phyloP scores from a whole-genome alignment of 495 filamentous ascomycete genomes.

The Penicillium canescens region DNA sequence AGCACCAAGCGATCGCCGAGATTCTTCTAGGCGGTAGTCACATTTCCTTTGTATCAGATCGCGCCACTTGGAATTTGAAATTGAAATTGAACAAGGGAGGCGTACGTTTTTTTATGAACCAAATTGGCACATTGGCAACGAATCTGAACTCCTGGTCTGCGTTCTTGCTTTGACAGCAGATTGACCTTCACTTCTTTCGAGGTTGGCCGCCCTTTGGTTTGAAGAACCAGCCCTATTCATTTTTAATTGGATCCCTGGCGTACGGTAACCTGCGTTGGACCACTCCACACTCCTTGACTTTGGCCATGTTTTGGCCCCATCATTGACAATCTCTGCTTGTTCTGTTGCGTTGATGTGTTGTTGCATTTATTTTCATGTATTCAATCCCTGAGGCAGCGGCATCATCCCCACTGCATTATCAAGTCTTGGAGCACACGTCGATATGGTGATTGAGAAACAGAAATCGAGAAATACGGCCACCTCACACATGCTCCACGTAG shows the following conservation, averaged over 20 bases:
- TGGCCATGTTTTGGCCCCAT: not conserved
- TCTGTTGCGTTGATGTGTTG: conserved; percentile 11
- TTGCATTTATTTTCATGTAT: conserved; percentile 15
- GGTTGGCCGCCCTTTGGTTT: conserved; percentile 46
- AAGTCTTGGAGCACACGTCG: conserved; percentile 1
- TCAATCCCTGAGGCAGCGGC: conserved; percentile 18
- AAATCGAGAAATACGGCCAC: conserved; percentile 48
- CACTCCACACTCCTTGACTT: conserved; percentile 19
- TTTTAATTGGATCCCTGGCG: conserved; percentile 29
- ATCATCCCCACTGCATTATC: not conserved
- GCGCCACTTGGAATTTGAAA: conserved; percentile 29
- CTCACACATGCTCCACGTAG: conserved; percentile 24
- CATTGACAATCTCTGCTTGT: conserved; percentile 10
- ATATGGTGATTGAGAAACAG: conserved; percentile 32
- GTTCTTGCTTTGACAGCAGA: conserved; percentile 28
- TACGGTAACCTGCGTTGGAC: conserved; percentile 22
- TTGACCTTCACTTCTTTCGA: conserved; percentile 42
- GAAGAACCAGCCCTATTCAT: conserved; percentile 26
- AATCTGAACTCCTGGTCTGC: conserved; percentile 14
- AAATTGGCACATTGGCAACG: conserved; percentile 35
- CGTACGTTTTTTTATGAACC: conserved; percentile 28
- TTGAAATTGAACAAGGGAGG: conserved; percentile 18
- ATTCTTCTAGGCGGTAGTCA: conserved; percentile 36
- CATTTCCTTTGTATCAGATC: conserved; percentile 21
- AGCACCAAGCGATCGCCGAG: conserved; percentile 42